Conservation (phyloP, 257 asterid genomes). For the Ophiorrhiza pumila region DNA sequence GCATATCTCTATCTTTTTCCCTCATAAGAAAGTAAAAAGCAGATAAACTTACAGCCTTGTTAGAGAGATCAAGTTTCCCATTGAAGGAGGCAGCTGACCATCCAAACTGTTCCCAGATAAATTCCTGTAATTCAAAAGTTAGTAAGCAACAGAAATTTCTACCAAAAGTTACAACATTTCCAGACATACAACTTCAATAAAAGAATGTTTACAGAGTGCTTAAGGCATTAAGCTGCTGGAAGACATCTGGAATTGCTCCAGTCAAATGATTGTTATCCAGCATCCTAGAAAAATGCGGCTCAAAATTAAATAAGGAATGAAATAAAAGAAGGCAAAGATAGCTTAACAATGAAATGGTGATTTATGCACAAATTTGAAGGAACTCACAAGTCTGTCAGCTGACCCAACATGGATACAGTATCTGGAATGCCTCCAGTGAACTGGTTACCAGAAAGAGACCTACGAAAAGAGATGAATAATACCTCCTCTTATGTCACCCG, state of each 20-base stretch:
- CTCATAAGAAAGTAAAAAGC: not conserved
- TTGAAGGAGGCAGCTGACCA: constrained; percentile 74
- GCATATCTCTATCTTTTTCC: not conserved
- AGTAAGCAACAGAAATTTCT: not conserved
- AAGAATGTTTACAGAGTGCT: constrained; percentile 45
- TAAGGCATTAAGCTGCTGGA: constrained; percentile 50
- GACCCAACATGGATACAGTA: constrained; percentile 49
- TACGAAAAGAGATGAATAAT: constrained; percentile 10
- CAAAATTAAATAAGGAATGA: constrained; percentile 14
- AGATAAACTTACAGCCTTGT: constrained; percentile 58
- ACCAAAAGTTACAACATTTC: not conserved
- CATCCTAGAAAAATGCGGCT: constrained; percentile 39
- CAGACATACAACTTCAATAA: not conserved
- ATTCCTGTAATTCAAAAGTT: constrained; percentile 48
- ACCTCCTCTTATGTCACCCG: not conserved
- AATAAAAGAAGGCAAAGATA: not conserved
- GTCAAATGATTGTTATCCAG: constrained; percentile 57
- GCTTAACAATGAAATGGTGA: not conserved
- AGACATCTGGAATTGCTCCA: constrained; percentile 81
- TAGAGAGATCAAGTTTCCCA: constrained; percentile 63
- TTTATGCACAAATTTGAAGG: not conserved
- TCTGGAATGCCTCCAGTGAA: constrained; percentile 62
- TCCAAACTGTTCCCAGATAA: constrained; percentile 68
- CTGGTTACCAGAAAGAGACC: constrained; percentile 68
- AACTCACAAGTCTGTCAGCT: constrained; percentile 66